Evolutionary conservation across 1,139 yeast genomes (phyloP).

Genomic region (Meyerozyma smithsonii): DNA sequence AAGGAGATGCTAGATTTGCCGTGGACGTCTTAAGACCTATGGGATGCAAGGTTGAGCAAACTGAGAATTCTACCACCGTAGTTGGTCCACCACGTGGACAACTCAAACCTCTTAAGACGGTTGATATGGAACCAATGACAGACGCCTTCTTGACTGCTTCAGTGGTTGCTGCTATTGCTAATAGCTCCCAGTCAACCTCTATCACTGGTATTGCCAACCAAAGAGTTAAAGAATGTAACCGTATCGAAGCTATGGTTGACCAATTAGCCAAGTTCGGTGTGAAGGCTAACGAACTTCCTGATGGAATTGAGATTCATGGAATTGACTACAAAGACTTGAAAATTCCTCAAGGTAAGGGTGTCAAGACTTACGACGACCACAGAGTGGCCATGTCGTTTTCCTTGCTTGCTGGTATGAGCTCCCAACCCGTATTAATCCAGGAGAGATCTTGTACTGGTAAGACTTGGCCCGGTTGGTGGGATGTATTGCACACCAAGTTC

Average conservation of each 20-base stretch:
- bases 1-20: slow-evolving; percentile 97
- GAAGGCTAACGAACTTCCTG: slow-evolving; percentile 74
- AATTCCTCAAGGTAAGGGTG: slow-evolving; percentile 52
- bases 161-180: slow-evolving; percentile 92
- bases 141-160: slow-evolving; percentile 97
- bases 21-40: slow-evolving; percentile 87
- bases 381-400: slow-evolving; percentile 98
- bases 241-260: slow-evolving; percentile 91
- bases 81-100: slow-evolving; percentile 76
- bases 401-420: slow-evolving; percentile 59
- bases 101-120: slow-evolving; percentile 63
- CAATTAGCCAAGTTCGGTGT: slow-evolving; percentile 92
- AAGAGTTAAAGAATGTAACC: slow-evolving; percentile 94
- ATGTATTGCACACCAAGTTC: slow-evolving; percentile 67
- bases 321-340: slow-evolving; percentile 42
- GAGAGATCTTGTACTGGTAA: slow-evolving; percentile 93
- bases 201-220: slow-evolving; percentile 97
- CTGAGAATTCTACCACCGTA: slow-evolving; percentile 82
- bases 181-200: slow-evolving; percentile 53
- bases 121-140: slow-evolving; percentile 99
- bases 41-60: slow-evolving; percentile 90
- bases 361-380: slow-evolving; percentile 87
- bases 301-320: slow-evolving; percentile 88
- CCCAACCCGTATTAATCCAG: slow-evolving; percentile 62
- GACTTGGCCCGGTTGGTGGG: slow-evolving; percentile 99